Conservation (phyloP, 2,329 filamentous ascomycete genomes). For the Grosmannia penicillata region DNA sequence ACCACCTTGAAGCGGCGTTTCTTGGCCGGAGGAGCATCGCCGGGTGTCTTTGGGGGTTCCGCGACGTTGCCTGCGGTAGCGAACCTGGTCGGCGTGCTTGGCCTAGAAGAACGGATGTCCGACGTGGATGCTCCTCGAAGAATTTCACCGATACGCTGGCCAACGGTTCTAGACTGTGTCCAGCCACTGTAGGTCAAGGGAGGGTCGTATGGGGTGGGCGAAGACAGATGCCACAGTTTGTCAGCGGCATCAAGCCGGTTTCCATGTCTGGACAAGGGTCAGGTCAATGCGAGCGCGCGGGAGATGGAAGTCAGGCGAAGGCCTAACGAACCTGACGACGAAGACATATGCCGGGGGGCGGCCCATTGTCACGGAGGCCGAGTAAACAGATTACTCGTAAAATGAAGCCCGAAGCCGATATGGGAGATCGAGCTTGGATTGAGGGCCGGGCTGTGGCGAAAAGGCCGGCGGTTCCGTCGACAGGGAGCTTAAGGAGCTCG, state of each 20-base stretch:
- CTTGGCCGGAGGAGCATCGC: slow-evolving; percentile 21
- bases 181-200: slow-evolving; percentile 91
- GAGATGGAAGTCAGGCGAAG: background rate
- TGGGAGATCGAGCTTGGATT: too few species aligned
- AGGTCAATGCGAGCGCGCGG: background rate
- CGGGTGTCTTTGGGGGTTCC: slow-evolving; percentile 4
- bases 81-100: slow-evolving; percentile 2
- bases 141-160: slow-evolving; percentile 68
- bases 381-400: too few species aligned
- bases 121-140: slow-evolving; percentile 34
- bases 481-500: too few species aligned
- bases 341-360: slow-evolving; percentile 34
- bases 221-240: slow-evolving; percentile 86
- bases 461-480: too few species aligned
- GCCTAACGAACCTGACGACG: slow-evolving; percentile 33
- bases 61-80: background rate
- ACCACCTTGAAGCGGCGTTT: slow-evolving; percentile 60
- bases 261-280: slow-evolving; percentile 53
- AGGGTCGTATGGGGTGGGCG: slow-evolving; percentile 87
- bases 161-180: slow-evolving; percentile 71
- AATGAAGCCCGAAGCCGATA: too few species aligned
- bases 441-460: too few species aligned
- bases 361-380: too few species aligned
- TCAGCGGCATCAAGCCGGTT: slow-evolving; percentile 88
- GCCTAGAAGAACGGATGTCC: slow-evolving; percentile 8